Base-by-base conservation (phyloP, 2,329 filamentous ascomycete species). In the Colletotrichum melonis region DNA sequence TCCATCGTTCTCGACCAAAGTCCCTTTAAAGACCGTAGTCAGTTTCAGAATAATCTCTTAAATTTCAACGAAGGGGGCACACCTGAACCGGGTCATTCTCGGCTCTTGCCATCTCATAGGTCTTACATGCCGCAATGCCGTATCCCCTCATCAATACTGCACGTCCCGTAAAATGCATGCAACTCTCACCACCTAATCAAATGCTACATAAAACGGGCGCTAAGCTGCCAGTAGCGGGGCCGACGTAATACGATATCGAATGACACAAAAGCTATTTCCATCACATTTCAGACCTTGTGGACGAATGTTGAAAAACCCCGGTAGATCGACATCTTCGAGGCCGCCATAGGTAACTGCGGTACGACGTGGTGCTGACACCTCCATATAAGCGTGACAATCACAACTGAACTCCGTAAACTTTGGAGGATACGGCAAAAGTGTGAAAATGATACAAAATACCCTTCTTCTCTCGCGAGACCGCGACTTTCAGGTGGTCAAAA, bases 361-460 rank as follows among this genome's bases (percentile, higher is more conserved):
- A 49, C 35, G 56, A 67, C 64, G 64, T 35, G 19, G n/a, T 59
- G 64, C 55, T 67, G 38, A 59, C 64, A 32, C 46, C 55, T 52
- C 55, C 54, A 16, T 30, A 56, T 16, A 56, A 16, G 35, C 24
- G 54, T 38, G 42, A 49, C n/a, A 49, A 49, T 22, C 42, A 22
- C 16, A 4, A 9, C 42, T 11, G 2, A 6, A 8, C 16, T 42
- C 6, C 16, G 38, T 35, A 5, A 19, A 19, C 16, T 42, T 6
- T 42, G 7, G n/a, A 22, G 42, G 0, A 11, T 4, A 22, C 19
- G 4, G 42, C 19, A 22, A 7, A 7, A 49, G 19, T 9, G 42
- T 2, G 19, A 9, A 22, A 49, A 11, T 22, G 7, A 11, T 49
- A 49, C 42, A 49, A 49, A 49, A n/a, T 2, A n/a, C 7, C 42